Percentiles rank a stretch among this genome's conserved stretches.
Conservation (phyloP, 345 rosid genomes). For the Eucalyptus rudis region DNA sequence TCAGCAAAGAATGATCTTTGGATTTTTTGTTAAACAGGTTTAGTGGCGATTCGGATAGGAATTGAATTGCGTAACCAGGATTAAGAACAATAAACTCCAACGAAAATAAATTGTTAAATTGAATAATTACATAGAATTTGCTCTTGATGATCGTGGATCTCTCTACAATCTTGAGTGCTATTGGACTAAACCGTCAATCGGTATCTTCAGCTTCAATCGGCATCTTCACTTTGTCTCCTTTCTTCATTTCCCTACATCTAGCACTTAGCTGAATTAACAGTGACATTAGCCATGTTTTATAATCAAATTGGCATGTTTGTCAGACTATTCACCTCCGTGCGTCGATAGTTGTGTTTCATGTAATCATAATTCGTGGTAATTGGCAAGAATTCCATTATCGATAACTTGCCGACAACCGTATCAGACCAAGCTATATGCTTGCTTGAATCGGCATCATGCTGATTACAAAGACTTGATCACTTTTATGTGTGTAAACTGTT, state of each 20-base stretch:
- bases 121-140: not conserved
- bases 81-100: not conserved
- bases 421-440: not conserved
- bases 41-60: not conserved
- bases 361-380: not conserved
- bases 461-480: not conserved
- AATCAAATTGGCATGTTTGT: not conserved
- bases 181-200: not conserved
- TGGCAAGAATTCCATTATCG: not conserved
- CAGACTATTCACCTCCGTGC: not conserved
- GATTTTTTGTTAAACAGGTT: not conserved
- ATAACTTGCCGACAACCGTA: not conserved
- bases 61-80: not conserved
- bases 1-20: not conserved
- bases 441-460: not conserved
- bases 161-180: not conserved
- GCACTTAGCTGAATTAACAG: not conserved
- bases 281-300: not conserved
- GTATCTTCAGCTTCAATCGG: not conserved
- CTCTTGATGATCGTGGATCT: not conserved
- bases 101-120: not conserved
- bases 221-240: not conserved
- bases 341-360: not conserved
- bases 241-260: not conserved
- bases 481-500: not conserved